Base-by-base conservation (phyloP, 768 basidiomycete species). In the Leccinum rimulosum region DNA sequence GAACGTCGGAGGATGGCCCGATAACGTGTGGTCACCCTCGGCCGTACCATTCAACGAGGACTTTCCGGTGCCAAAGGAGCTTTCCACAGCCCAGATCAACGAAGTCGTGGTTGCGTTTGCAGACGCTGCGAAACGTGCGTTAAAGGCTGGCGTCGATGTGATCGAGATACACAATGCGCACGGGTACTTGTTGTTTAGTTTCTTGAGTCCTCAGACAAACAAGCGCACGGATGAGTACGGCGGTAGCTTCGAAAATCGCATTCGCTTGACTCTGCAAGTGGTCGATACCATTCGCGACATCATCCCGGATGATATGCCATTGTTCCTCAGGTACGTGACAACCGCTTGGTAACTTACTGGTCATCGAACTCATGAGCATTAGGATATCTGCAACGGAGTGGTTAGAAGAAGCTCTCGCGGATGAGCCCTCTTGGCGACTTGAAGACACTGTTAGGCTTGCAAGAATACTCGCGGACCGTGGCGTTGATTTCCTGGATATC, bases 401-500 rank as follows among this genome's bases (percentile, higher is more conserved):
- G 86, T 74, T 89, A 8, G 84, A 86, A 62, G 78, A 82, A 57
- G 74, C 77, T 4, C 71, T 81, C 2, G 82, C 84, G 0, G 73
- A 86, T 58, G 83, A 87, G 61, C 79, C 80, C 11, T 83, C 82
- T 6, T 91, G 91, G 90, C 80, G 81, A 15, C 61, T 81, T 1
- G 83, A 88, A 68, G 91, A 93, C 67, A 89, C 86, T 2, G 82
- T 82, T 25, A 74, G 79, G 33, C 75, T 92, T 25, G 82, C 85
- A 2, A 74, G 77, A 17, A 79, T 85, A 61, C 79, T 93, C 17
- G 77, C 77, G 17, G 79, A 82, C 14, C 79, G 84, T 48, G 89
- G 89, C 6, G 81, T 93, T 54, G 92, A 93, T 70, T 75, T 93
- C 36, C 73, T 93, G 50, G 91, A 93, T 63, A 81, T 89, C 36